A percentile compares a stretch with the other conserved stretches of the same genome.
Conservation (phyloP, 768 basidiomycete genomes). For the Artomyces pyxidatus region DNA sequence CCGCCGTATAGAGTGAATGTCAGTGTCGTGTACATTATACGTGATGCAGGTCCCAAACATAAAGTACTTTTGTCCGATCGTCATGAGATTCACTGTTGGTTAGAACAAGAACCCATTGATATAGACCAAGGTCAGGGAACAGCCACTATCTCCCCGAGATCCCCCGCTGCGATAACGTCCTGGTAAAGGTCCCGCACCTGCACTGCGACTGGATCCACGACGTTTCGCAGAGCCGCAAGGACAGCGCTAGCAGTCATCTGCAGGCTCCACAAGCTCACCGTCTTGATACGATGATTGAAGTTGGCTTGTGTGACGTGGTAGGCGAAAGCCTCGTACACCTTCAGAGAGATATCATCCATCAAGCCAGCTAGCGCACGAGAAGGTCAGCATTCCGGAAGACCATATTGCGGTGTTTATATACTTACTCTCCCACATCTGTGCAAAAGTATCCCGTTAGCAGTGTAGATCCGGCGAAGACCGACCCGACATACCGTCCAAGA, state of each 20-base stretch:
- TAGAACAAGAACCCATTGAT: too few species aligned
- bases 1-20: too few species aligned
- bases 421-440: conserved; percentile 95
- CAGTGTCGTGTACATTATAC: too few species aligned
- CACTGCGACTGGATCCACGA: conserved; percentile 56
- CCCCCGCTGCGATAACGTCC: background rate
- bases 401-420: background rate
- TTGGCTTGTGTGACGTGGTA: conserved; percentile 90
- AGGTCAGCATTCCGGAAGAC: background rate
- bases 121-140: background rate
- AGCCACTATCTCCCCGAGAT: background rate
- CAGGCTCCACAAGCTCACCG: conserved; percentile 89
- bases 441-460: conserved; percentile 6
- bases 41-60: too few species aligned
- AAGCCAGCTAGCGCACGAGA: conserved; percentile 61
- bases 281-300: conserved; percentile 82
- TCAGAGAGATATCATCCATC: conserved; percentile 82
- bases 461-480: too few species aligned
- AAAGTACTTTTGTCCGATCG: too few species aligned
- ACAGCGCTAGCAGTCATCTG: conserved; percentile 90
- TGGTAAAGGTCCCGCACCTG: conserved; percentile 26
- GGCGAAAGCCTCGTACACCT: conserved; percentile 89
- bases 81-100: too few species aligned
- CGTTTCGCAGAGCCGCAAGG: conserved; percentile 64
- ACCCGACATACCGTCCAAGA: conserved; percentile 96